Evolutionary conservation across 2,329 filamentous ascomycete species (phyloP).

Genomic region (Aspergillus melleus): DNA sequence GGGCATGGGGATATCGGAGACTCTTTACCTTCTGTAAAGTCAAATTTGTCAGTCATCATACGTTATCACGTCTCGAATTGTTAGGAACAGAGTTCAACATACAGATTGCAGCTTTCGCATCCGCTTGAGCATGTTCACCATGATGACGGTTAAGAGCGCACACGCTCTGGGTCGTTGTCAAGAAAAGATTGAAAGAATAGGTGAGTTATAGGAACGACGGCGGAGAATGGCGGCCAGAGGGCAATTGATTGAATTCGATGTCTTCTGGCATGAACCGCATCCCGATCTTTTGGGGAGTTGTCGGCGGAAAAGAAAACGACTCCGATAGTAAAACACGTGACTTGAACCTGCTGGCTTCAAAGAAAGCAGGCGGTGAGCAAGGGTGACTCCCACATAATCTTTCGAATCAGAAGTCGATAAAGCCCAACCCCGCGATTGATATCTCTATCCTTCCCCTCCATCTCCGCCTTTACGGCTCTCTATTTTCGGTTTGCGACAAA

Average conservation of each 20-base stretch:
- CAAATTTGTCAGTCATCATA: neutral
- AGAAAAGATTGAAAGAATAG: neutral
- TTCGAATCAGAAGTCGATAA: constrained; percentile 9
- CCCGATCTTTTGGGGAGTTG: constrained; percentile 19
- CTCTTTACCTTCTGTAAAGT: constrained; percentile 29
- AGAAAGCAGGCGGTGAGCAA: constrained; percentile 19
- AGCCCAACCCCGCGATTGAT: constrained; percentile 20
- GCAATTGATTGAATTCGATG: constrained; percentile 3
- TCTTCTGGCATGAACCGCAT: constrained; percentile 12
- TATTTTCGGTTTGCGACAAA: constrained; percentile 25
- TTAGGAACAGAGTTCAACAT: constrained; percentile 38
- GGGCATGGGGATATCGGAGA: neutral
- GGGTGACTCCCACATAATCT: constrained; percentile 20
- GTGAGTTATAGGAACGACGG: neutral
- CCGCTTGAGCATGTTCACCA: constrained; percentile 59
- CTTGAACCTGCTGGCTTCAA: neutral
- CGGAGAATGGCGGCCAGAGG: neutral
- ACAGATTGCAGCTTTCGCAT: constrained; percentile 74
- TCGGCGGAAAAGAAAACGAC: constrained; percentile 23
- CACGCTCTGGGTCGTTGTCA: neutral
- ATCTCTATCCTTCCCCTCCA: constrained; percentile 3
- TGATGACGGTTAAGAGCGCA: constrained; percentile 26
- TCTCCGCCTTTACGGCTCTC: constrained; percentile 16
- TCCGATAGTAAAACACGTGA: constrained; percentile 22
- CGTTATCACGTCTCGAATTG: neutral